A percentile compares a stretch with the other conserved stretches of the same genome.
These are phyloP conservation scores for Metarhizium sp. DNA, from an alignment of 2,329 filamentous ascomycete species.

Conservation along the genomic window DNA sequence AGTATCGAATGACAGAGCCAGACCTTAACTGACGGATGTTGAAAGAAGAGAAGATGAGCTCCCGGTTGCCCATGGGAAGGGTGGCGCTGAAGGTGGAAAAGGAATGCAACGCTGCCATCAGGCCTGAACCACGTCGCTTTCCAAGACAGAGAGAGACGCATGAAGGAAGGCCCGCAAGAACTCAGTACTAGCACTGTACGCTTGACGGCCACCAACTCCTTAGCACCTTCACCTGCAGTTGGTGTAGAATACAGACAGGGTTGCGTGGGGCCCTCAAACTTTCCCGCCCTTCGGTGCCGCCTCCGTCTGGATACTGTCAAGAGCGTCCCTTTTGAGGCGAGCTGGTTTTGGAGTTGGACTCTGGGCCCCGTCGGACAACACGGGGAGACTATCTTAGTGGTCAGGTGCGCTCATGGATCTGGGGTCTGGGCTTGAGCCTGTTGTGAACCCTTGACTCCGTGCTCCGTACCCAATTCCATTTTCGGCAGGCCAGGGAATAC, in stretches of 20 bases:
- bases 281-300: too few relatives aligned
- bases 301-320: too few relatives aligned
- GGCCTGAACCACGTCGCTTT: background rate
- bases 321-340: too few relatives aligned
- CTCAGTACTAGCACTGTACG: background rate
- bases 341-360: too few relatives aligned
- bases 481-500: background rate
- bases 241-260: background rate
- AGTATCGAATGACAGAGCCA: background rate
- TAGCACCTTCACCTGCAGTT: background rate
- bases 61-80: background rate
- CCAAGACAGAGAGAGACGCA: background rate
- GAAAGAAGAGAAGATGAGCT: background rate
- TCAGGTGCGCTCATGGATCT: too few relatives aligned
- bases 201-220: background rate
- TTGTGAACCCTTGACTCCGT: too few relatives aligned
- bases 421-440: too few relatives aligned
- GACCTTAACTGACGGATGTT: background rate
- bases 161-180: background rate
- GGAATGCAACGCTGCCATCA: background rate
- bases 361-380: too few relatives aligned
- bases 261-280: background rate
- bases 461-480: too few relatives aligned
- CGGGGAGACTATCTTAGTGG: too few relatives aligned
- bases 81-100: background rate